A percentile compares a stretch with the other conserved stretches of the same genome.
These are phyloP conservation scores for Trichoderma lentiforme DNA, from an alignment of 2,329 filamentous ascomycete genomes.

Conservation along the genomic window DNA sequence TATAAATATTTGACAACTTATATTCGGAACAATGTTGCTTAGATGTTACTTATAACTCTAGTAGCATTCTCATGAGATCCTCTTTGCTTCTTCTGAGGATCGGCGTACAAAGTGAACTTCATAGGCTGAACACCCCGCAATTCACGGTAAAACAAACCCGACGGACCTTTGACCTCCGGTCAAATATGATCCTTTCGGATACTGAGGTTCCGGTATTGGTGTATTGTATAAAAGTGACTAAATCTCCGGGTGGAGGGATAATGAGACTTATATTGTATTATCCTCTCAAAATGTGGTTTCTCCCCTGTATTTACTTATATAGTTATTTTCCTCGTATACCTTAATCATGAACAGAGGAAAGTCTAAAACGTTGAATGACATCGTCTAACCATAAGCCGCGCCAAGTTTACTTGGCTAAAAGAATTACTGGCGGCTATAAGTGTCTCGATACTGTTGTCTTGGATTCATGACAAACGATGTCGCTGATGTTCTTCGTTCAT, in stretches of 20 bases:
- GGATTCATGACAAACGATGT: neutral
- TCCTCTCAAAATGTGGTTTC: neutral
- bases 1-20: neutral
- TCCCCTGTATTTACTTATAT: neutral
- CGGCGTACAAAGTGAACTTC: neutral
- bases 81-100: neutral
- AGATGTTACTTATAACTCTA: neutral
- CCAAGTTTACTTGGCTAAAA: neutral
- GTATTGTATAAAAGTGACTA: neutral
- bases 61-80: neutral
- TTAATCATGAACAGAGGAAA: neutral
- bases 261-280: neutral
- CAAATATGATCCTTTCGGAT: neutral
- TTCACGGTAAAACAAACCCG: neutral
- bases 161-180: neutral
- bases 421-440: neutral
- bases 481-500: neutral
- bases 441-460: neutral
- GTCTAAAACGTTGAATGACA: neutral
- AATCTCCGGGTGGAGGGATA: neutral
- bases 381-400: neutral
- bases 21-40: neutral
- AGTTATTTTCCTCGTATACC: neutral
- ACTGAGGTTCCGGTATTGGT: neutral
- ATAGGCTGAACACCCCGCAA: neutral